Percentiles rank a stretch among this genome's conserved stretches.
These are phyloP conservation scores for Malassezia furfur DNA, from an alignment of 1,284 basidiomycete genomes.

Conservation along the genomic window DNA sequence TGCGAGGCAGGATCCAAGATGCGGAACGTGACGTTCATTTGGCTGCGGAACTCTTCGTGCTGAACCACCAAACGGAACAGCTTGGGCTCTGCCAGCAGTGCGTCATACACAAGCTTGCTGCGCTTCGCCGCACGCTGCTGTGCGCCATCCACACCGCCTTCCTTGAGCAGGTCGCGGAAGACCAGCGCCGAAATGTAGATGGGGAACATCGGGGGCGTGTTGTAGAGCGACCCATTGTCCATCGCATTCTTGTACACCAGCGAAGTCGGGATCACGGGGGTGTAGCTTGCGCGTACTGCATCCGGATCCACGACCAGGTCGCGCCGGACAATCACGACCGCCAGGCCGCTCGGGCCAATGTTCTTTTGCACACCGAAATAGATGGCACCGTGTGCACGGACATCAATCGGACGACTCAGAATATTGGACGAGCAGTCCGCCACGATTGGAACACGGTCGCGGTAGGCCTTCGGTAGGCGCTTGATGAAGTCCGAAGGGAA, in stretches of 20 bases:
- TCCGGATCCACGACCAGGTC: slow-evolving; percentile 57
- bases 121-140: slow-evolving; percentile 28
- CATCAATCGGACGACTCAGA: slow-evolving; percentile 83
- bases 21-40: slow-evolving; percentile 47
- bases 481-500: slow-evolving; percentile 69
- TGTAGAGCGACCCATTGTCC: slow-evolving; percentile 74
- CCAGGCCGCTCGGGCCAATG: slow-evolving; percentile 85
- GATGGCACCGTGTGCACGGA: slow-evolving; percentile 66
- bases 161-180: slow-evolving; percentile 58
- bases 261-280: slow-evolving; percentile 63
- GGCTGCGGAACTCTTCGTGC: slow-evolving; percentile 31
- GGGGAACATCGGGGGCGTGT: slow-evolving; percentile 85
- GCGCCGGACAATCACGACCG: slow-evolving; percentile 81
- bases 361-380: slow-evolving; percentile 99
- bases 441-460: slow-evolving; percentile 64
- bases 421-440: slow-evolving; percentile 95
- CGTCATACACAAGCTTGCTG: slow-evolving; percentile 29
- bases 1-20: slow-evolving; percentile 22
- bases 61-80: slow-evolving; percentile 33
- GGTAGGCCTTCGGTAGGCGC: slow-evolving; percentile 55
- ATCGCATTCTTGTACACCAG: slow-evolving; percentile 77
- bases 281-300: slow-evolving; percentile 43
- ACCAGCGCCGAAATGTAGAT: slow-evolving; percentile 88
- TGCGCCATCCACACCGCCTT: slow-evolving; percentile 59
- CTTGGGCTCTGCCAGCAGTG: slow-evolving; percentile 27